Base-by-base conservation (phyloP, 2,329 filamentous ascomycete genomes). In the Trichoderma oligosporum region DNA sequence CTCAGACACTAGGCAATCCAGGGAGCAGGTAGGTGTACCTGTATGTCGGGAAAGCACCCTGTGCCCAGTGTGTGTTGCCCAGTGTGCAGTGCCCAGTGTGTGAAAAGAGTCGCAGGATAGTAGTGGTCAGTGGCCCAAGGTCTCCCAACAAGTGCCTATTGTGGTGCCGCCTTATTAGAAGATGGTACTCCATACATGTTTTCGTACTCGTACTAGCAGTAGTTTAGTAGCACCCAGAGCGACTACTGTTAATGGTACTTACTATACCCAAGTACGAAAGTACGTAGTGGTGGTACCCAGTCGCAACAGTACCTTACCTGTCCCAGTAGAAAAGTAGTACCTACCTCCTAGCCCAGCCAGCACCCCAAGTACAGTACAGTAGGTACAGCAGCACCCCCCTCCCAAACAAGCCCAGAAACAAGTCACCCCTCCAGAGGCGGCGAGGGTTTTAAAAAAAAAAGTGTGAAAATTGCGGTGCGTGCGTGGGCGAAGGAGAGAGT, bases 11-110 rank as follows among this genome's bases (percentile, higher is more conserved):
- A 27, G 29, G 51, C 51, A 14, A 24, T 16, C 24, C 39, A 35
- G 51, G 29, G 39, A 47, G 52, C 31, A 47, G 42, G 56, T 58
- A 58, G 27, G 33, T 39, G 56, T 58, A 58, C 56, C 46, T 58
- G 14, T 16, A n/a, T 7, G 56, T 6, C 39, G 33, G 39, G 24
- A 44, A 36, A 27, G 27, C 41, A 35, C n/a, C 38, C 51, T 20
- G 39, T 35, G 39, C 51, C 51, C 51, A 54, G 51, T 54, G 51
- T 54, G 51, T 44, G 39, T 18, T 52, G 56, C 56, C 56, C 56
- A 58, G 56, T 58, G 56, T 53, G 56, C 41, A 24, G 45, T 45
- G 42, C 47, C 47, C 47, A 42, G 56, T 53, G 46, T 49, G 29
- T 46, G 16, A n/a, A n/a, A n/a, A n/a, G n/a, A n/a, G n/a, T n/a